Evolutionary conservation across 1,284 basidiomycete species (phyloP), one percentile per base, ranked within the genome.

Genomic region (Taiwanofungus camphoratus): DNA sequence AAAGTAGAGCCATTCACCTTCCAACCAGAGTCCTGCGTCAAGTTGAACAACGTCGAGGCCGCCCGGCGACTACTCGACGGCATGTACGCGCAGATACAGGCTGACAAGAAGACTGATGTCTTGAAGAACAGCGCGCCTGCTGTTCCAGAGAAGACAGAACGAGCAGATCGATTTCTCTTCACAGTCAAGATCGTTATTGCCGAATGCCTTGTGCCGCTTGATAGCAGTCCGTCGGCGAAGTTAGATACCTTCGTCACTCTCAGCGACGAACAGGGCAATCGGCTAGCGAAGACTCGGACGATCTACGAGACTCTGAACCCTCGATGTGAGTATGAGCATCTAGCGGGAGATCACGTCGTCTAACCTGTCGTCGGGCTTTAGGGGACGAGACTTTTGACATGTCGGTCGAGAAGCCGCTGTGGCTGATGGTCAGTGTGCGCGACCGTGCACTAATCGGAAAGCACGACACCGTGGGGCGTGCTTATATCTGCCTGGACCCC

Each of bases 301-400:
- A 91, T 99, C 39, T 96, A 97, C 60, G 94, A 98, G 65, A 83
- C 85, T 3, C 64, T 87, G 22, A 82, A 80, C 57, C 95, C 96
- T 18, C 76, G 93, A 62, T 99, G 95, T 90, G 57, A 60, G 85
- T 68, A 4, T 13, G 15, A 13, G 31, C 19, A 36, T 32, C 42
- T 6, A 16, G 15, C 26, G 21, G 5, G 34, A 4, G n/a, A 27
- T 41, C 16, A 36, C 16, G 21, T 12, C 37, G 19, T 44, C 6
- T 33, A 24, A 44, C 3, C 49, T 35, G 27, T 48, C 27, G 44
- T 26, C 46, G 33, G 5, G 41, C 41, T 46, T 6, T 51, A 91
- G 87, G 88, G 96, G 93, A 98, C 52, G 95, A 99, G 62, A 92
- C 91, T 0, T 93, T 97, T 55, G 96, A 99, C 62, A 76, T 99